Evolutionary conservation across 2,329 filamentous ascomycete genomes (phyloP).

Genomic region (Epichloe brachyelytri): DNA sequence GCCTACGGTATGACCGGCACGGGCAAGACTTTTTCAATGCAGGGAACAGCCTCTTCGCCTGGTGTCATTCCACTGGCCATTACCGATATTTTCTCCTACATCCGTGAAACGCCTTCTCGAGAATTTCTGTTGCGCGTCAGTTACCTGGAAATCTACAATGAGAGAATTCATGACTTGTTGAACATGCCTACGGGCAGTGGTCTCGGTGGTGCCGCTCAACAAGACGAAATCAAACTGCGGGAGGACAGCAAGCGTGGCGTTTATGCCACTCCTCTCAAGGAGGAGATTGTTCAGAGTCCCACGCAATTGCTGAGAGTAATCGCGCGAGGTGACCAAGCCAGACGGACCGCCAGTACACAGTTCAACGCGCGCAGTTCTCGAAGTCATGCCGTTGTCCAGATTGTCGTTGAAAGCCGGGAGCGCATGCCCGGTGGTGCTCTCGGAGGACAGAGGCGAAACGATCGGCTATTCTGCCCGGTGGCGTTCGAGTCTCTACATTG

Average conservation of each 20-base stretch:
- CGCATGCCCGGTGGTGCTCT: conserved; percentile 50
- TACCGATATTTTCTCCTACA: conserved; percentile 98
- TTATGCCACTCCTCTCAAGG: conserved; percentile 89
- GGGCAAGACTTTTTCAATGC: conserved; percentile 99
- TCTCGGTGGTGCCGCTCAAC: conserved; percentile 38
- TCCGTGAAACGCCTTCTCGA: conserved; percentile 85
- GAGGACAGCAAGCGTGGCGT: conserved; percentile 95
- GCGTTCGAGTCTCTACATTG: conserved; percentile 87
- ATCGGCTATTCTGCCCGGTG: conserved; percentile 62
- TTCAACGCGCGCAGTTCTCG: conserved; percentile 95
- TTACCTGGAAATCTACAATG: conserved; percentile 98
- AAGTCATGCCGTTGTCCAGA: conserved; percentile 96
- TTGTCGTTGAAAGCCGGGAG: conserved; percentile 93
- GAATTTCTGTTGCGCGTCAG: conserved; percentile 93
- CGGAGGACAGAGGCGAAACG: conserved; percentile 40
- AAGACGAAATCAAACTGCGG: conserved; percentile 93
- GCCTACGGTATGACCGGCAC: conserved; percentile 99
- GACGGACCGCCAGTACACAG: conserved; percentile 85
- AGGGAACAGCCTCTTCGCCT: conserved; percentile 87
- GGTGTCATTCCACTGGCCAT: conserved; percentile 96
- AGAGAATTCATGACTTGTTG: conserved; percentile 88
- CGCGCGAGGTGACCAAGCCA: conserved; percentile 80
- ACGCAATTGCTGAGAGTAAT: conserved; percentile 92
- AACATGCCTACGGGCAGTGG: conserved; percentile 54
- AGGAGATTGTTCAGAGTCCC: conserved; percentile 96